Evolutionary conservation across 73 alveolate genomes (phyloP), one percentile per base, ranked within the genome.

Genomic region (Breviolum minutum): DNA sequence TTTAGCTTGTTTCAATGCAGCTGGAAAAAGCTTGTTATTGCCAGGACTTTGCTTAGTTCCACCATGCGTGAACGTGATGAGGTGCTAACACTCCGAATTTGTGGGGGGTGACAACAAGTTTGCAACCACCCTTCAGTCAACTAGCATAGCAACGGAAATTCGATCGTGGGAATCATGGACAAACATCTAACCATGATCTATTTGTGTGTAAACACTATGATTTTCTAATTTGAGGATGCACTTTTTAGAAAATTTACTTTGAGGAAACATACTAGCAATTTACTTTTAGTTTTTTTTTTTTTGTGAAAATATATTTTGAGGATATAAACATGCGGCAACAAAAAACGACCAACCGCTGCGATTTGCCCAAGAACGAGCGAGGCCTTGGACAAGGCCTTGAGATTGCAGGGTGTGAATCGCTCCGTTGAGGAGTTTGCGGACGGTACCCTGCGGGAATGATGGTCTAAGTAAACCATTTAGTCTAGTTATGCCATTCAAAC

Each of bases 61-160:
- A 70, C 95, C 70, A 64, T 88, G 95, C 80, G 81, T 29, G 95
- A 88, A 40, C 62, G 95, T 16, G 95, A 88, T 66, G 95, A 88
- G 69, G 95, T 40, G 13, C n/a, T 54, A 66, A 66, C 74, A 66
- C 22, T 20, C 16, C 22, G 16, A 20, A 16, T 66, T 66, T 66
- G 74, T 4, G 26, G 22, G 16, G 1, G 6, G 1, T 66, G 74
- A 13, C 74, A 20, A 20, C 22, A 20, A 66, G 16, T 66, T 66
- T 66, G 74, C 22, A 66, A 66, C 74, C 74, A 66, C 16, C 74
- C 74, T 66, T 4, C 74, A 20, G 6, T 4, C 22, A 40, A 40
- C 54, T 40, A 40, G 3, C 54, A 40, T 40, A 40, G 54, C 54
- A 40, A 40, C 3, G 54, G 54, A 40, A 0, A 40, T 40, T 40